Percentiles rank a stretch among this genome's conserved stretches.
Conservation (phyloP, 176 grass and related monocot species). For the Aegilops sharonensis region DNA sequence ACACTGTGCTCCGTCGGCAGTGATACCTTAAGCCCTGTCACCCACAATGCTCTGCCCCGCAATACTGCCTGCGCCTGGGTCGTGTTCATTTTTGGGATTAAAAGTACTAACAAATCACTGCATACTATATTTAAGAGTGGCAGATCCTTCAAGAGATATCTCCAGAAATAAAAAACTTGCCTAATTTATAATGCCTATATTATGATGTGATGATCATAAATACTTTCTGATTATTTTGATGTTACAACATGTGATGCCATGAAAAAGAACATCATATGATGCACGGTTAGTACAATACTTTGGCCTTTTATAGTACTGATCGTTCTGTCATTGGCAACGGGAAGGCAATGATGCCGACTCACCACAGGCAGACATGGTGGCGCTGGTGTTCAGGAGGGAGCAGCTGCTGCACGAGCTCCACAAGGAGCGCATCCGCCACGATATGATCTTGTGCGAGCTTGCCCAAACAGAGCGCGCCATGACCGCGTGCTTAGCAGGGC, state of each 20-base stretch:
- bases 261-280: background rate
- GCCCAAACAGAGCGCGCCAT: constrained; percentile 21
- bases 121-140: background rate
- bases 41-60: background rate
- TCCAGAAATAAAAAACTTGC: background rate
- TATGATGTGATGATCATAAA: background rate
- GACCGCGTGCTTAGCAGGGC: background rate
- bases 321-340: background rate
- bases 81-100: background rate
- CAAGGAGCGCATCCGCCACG: background rate
- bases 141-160: background rate
- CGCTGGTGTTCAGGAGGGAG: background rate
- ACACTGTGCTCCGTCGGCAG: background rate
- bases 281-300: background rate
- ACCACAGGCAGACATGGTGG: background rate
- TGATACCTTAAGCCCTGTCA: background rate
- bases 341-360: background rate
- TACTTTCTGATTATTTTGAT: background rate
- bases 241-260: background rate
- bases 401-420: constrained; percentile 26
- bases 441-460: constrained; percentile 33
- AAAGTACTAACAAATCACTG: background rate
- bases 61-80: no score
- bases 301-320: background rate
- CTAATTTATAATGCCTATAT: background rate